phyloP scores from a whole-genome alignment of 768 basidiomycete species.

The Amanita rimosa region DNA sequence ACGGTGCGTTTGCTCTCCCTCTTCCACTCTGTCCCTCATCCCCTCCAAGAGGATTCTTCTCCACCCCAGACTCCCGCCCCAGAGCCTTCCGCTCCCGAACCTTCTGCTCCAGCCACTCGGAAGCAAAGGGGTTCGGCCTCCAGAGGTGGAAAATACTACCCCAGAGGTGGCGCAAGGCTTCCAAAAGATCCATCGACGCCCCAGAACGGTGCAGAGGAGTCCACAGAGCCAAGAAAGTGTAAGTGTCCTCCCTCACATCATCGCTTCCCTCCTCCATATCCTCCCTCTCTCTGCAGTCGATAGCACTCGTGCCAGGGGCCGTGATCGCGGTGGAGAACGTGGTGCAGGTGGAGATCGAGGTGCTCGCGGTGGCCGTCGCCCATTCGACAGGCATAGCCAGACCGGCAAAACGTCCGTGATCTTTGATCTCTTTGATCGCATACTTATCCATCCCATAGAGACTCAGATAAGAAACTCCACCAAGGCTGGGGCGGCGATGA shows the following conservation, averaged over 20 bases:
- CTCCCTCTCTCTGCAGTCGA: slow-evolving; percentile 23
- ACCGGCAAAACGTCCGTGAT: slow-evolving; percentile 69
- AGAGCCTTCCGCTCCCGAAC: slow-evolving; percentile 13
- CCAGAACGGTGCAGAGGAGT: slow-evolving; percentile 17
- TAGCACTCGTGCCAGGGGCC: slow-evolving; percentile 31
- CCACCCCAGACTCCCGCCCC: slow-evolving; percentile 29
- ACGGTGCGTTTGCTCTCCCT: slow-evolving; percentile 36
- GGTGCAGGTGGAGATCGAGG: slow-evolving; percentile 34
- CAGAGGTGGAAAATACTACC: slow-evolving; percentile 57
- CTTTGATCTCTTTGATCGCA: slow-evolving; percentile 6
- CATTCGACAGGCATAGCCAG: slow-evolving; percentile 78
- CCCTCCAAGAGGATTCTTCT: slow-evolving; percentile 31
- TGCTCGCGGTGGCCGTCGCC: slow-evolving; percentile 52
- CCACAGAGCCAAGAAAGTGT: slow-evolving; percentile 25
- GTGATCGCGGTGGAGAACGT: slow-evolving; percentile 38
- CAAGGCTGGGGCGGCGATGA: slow-evolving; percentile 95
- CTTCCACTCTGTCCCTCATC: slow-evolving; percentile 10
- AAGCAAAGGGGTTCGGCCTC: slow-evolving; percentile 45
- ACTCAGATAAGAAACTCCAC: slow-evolving; percentile 91
- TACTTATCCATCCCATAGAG: slow-evolving; percentile 32
- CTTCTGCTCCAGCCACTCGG: slow-evolving; percentile 25
- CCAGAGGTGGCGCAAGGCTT: slow-evolving; percentile 34
- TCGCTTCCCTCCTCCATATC: slow-evolving; percentile 2
- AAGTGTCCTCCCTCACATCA: slow-evolving; percentile 10
- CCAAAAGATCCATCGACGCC: slow-evolving; percentile 19